These are phyloP conservation scores for Herpetomonas tarakana DNA, from an alignment of 208 protist genomes.

Conservation along the genomic window DNA sequence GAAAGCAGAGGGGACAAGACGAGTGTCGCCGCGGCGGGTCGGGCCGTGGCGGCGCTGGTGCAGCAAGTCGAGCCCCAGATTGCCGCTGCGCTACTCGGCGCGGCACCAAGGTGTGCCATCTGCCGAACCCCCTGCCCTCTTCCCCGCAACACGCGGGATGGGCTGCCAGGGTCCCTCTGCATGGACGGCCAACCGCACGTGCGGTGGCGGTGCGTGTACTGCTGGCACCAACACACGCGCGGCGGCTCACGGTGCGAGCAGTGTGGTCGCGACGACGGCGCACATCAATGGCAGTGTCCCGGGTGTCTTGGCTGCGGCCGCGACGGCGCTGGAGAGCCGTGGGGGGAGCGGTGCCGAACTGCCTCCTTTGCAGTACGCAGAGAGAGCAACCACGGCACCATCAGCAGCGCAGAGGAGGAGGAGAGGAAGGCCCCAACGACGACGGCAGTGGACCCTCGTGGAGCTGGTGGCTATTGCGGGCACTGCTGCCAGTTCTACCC, in stretches of 20 bases:
- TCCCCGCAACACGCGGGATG: not conserved
- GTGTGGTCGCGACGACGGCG: not conserved
- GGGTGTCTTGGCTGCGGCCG: not conserved
- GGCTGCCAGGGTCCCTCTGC: not conserved
- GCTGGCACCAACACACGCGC: not conserved
- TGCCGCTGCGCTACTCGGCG: not conserved
- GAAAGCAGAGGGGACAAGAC: no score
- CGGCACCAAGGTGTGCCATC: not conserved
- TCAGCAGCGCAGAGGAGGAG: not conserved
- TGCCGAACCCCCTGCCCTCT: not conserved
- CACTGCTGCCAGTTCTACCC: not conserved
- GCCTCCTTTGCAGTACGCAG: not conserved
- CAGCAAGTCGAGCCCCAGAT: not conserved
- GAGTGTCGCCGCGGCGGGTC: no score
- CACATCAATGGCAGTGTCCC: not conserved
- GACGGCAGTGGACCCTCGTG: not conserved
- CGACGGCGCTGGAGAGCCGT: not conserved
- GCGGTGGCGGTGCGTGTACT: not conserved
- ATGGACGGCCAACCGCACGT: not conserved
- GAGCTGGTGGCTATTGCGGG: not conserved
- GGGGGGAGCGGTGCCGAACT: not conserved
- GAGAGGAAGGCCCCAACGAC: not conserved
- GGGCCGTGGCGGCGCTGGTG: not conserved
- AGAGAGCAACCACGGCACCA: not conserved
- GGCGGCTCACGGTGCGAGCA: not conserved